Conservation (phyloP, 2,329 filamentous ascomycete species). For the Cladosporium velox region DNA sequence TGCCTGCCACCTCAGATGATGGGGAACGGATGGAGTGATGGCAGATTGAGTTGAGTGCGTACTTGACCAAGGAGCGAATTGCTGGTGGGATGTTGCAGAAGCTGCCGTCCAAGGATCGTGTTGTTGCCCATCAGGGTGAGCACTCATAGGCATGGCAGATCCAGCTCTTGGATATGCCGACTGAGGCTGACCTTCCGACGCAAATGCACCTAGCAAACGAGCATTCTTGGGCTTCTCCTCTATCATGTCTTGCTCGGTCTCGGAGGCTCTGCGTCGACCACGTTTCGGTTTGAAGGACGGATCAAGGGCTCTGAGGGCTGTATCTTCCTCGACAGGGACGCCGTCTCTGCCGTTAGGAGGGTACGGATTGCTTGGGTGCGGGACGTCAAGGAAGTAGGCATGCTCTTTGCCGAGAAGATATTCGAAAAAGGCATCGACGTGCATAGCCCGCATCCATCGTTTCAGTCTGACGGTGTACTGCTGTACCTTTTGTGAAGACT, state of each 20-base stretch:
- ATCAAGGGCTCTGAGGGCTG: conserved; percentile 79
- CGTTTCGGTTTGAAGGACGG: conserved; percentile 69
- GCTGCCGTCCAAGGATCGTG: conserved; percentile 54
- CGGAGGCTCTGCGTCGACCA: conserved; percentile 53
- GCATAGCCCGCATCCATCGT: conserved; percentile 96
- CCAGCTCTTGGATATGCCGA: conserved; percentile 53
- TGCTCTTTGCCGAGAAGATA: conserved; percentile 78
- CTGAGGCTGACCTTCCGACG: conserved; percentile 31
- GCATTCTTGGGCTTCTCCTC: conserved; percentile 25
- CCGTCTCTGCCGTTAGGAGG: conserved; percentile 72
- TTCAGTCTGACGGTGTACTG: conserved; percentile 92
- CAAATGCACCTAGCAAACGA: conserved; percentile 32
- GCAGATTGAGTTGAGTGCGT: conserved; percentile 45
- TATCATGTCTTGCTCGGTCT: conserved; percentile 34
- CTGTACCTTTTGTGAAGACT: conserved; percentile 86
- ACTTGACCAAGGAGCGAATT: conserved; percentile 39
- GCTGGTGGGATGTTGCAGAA: conserved; percentile 41
- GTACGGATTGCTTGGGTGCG: conserved; percentile 63
- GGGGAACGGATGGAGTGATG: conserved; percentile 43
- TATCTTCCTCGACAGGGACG: conserved; percentile 81
- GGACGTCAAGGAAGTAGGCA: conserved; percentile 77
- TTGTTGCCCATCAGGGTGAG: conserved; percentile 45
- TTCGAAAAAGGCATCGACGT: conserved; percentile 92
- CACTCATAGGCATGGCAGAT: conserved; percentile 56
- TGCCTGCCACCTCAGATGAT: conserved; percentile 41